Base-by-base conservation (phyloP, 1,139 yeast genomes). In the Saccharomyces hybrid region DNA sequence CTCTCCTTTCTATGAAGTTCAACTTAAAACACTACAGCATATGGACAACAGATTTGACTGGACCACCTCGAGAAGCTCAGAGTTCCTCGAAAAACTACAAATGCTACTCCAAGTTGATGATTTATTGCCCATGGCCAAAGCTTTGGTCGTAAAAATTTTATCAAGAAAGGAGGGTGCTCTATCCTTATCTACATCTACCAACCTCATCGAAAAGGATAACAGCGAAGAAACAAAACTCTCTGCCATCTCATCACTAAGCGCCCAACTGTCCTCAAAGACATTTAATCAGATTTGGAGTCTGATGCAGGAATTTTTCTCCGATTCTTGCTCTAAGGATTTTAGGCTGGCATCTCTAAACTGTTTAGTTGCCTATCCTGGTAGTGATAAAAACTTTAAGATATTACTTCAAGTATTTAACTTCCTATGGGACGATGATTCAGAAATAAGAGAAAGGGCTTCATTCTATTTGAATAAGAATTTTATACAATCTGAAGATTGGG, bases 361-460 rank as follows among this genome's bases (percentile, higher is more conserved):
- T 0, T 63, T 82, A 9, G 61, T 72, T 31, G 53, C 73, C 72
- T 51, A 67, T 57, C 56, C 63, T 58, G 16, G 58, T 53, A 23
- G 53, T 32, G 4, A 34, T 42, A 23, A 46, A 50, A 27, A 56
- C 14, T 51, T 59, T 2, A 50, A 52, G 20, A 59, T 65, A 11
- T 54, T 67, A 27, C 60, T 75, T 20, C 57, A 67, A 13, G 61
- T 81, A 1, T 75, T 73, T 57, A 63, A 67, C 14, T 78, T 74
- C 56, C 66, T 84, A 14, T 72, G 75, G 52, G 95, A 86, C 66
- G 93, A 86, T 63, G 88, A 84, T 59, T 77, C 74, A 7, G 77
- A 72, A 8, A 71, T 82, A 11, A 16, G 49, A 47, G 16, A 16
- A 14, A 25, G 3, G 20, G 49, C 49, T 20, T 47, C 49, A 14